Base-by-base conservation (phyloP, 805 yeast species). In the Saturnispora kantuleensis region DNA sequence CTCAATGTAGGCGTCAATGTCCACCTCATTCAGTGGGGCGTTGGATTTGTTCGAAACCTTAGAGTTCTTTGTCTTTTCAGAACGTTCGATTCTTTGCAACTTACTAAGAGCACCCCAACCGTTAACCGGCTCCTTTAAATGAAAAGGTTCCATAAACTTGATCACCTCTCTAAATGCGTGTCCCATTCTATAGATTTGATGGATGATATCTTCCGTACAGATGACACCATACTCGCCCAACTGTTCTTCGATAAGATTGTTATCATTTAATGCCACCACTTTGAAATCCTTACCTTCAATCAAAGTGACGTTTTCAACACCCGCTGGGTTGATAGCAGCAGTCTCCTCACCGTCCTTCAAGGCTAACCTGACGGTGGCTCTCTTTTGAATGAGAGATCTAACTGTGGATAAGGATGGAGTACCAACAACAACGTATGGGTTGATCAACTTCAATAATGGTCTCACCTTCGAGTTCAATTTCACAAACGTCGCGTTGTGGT, bases 161-260 rank as follows among this genome's bases (percentile, higher is more conserved):
- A 73, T 68, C 47, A 78, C 76, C 28, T 63, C 63, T 54, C 78
- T 76, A 68, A 84, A 84, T 49, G 72, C 65, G 21, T 77, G 85
- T 15, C 87, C 84, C 53, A 82, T 56, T 13, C 78, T 60, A 16
- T 68, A 69, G 44, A 84, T 70, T 64, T 84, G 90, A 57, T 80
- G 86, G 44, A 84, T 75, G 46, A 84, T 69, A 64, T 84, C 94
- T 66, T 84, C 93, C 15, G 82, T 73, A 75, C 94, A 84, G 50
- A 84, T 77, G 48, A 81, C 67, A 28, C 90, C 88, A 44, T 69
- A 66, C 8, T 81, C 84, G 35, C 81, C 81, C 50, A 84, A 69
- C 55, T 70, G 67, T 55, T 83, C 88, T 65, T 84, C 94, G 42
- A 84, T 80, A 35, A 79, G 63, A 54, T 77, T 79, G 67, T 84